Evolutionary conservation across 768 basidiomycete genomes (phyloP).

Genomic region (Cystoderma amianthinum): DNA sequence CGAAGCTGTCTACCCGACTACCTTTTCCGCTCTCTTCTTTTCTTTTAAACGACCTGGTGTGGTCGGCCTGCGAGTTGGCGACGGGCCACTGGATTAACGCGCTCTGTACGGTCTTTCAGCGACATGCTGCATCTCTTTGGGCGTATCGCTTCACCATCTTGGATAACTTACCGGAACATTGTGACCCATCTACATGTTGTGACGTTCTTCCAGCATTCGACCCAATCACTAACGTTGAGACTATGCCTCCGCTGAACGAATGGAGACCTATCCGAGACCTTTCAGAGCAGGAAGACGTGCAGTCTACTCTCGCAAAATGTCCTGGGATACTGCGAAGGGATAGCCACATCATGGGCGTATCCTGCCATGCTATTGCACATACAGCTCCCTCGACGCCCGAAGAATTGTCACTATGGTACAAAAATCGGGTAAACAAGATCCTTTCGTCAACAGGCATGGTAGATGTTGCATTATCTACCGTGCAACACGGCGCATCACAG

Average conservation of each 20-base stretch:
- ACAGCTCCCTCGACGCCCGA: conserved; percentile 31
- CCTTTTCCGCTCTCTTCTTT: conserved; percentile 58
- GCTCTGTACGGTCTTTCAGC: conserved; percentile 48
- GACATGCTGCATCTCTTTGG: conserved; percentile 55
- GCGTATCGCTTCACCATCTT: conserved; percentile 66
- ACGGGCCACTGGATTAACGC: conserved; percentile 51
- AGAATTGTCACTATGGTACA: conserved; percentile 74
- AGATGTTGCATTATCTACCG: conserved; percentile 68
- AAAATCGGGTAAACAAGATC: conserved; percentile 49
- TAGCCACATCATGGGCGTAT: background rate
- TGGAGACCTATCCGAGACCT: conserved; percentile 57
- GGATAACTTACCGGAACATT: conserved; percentile 68
- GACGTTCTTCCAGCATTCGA: conserved; percentile 63
- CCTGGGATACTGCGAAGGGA: conserved; percentile 2
- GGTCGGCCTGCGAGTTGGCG: conserved; percentile 61
- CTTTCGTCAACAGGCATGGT: conserved; percentile 67
- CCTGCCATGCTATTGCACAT: background rate
- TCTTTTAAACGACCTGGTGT: conserved; percentile 48
- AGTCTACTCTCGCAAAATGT: conserved; percentile 27
- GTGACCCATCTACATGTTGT: conserved; percentile 53
- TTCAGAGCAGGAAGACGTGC: conserved; percentile 43
- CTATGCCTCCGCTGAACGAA: conserved; percentile 13
- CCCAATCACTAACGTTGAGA: conserved; percentile 35
- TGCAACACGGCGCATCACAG: conserved; percentile 83
- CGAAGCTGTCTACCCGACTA: conserved; percentile 21